Evolutionary conservation across 2,329 filamentous ascomycete genomes (phyloP).

Genomic region (Scedosporium aurantiacum): DNA sequence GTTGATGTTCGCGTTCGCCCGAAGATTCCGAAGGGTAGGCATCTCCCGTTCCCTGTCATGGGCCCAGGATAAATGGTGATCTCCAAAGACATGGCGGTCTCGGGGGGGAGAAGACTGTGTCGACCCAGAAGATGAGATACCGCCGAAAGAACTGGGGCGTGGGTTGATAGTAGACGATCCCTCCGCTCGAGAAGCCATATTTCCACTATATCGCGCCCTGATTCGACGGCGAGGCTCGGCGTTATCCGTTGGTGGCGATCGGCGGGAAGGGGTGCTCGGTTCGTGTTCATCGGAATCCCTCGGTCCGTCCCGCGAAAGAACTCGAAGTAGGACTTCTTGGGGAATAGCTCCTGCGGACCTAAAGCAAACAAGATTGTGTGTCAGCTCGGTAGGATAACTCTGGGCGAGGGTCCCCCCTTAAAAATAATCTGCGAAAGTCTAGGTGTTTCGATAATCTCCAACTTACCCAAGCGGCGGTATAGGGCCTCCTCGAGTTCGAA

Average conservation of each 20-base stretch:
- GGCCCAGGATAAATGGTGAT: background rate
- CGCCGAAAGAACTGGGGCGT: slow-evolving; percentile 1
- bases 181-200: background rate
- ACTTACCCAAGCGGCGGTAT: background rate
- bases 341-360: background rate
- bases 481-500: slow-evolving; percentile 2
- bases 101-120: background rate
- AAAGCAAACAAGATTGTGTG: background rate
- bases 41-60: slow-evolving; percentile 1
- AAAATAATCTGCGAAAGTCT: background rate
- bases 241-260: slow-evolving; percentile 4
- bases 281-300: background rate
- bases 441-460: background rate
- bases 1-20: background rate
- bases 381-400: background rate
- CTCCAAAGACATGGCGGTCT: background rate
- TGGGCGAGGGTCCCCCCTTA: too few species aligned
- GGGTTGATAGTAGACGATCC: background rate
- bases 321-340: background rate
- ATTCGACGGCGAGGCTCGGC: slow-evolving; percentile 4
- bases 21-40: background rate
- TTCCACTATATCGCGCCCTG: slow-evolving; percentile 4
- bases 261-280: background rate
- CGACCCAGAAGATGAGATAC: background rate
- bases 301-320: background rate